phyloP scores from a whole-genome alignment of 2,329 filamentous ascomycete species.

The Epichloe scottii region DNA sequence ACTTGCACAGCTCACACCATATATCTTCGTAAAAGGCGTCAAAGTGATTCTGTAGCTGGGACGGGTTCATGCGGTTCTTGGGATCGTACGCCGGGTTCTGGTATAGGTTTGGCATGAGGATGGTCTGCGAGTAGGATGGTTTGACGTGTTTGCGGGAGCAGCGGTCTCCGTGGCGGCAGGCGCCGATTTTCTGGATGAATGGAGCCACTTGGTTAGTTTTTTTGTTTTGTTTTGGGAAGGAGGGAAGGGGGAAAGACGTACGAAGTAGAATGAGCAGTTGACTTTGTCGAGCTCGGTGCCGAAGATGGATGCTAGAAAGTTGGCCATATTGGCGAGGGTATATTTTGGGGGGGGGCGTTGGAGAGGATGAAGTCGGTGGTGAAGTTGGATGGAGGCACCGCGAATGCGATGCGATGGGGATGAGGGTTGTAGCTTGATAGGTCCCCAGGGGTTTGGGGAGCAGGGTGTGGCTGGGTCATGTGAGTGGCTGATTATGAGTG shows the following conservation, averaged over 20 bases:
- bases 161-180: constrained; percentile 94
- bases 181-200: constrained; percentile 70
- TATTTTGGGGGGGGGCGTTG: neutral
- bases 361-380: neutral
- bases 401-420: neutral
- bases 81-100: constrained; percentile 97
- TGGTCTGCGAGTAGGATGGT: constrained; percentile 93
- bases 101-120: constrained; percentile 96
- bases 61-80: constrained; percentile 92
- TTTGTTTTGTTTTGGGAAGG: neutral
- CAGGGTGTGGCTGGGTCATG: constrained; percentile 14
- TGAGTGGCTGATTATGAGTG: constrained; percentile 17
- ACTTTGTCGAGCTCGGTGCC: constrained; percentile 99
- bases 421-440: too few species aligned
- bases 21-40: constrained; percentile 99
- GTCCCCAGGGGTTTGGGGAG: neutral
- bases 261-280: constrained; percentile 93
- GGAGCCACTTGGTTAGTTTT: neutral
- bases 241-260: constrained; percentile 14
- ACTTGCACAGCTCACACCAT: constrained; percentile 99
- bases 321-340: constrained; percentile 54
- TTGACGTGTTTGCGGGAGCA: constrained; percentile 99
- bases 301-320: constrained; percentile 98
- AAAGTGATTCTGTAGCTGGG: constrained; percentile 97
- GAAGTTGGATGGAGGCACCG: neutral